Evolutionary conservation across 331 rosid species (phyloP).

Genomic region (Acacia concinna): DNA sequence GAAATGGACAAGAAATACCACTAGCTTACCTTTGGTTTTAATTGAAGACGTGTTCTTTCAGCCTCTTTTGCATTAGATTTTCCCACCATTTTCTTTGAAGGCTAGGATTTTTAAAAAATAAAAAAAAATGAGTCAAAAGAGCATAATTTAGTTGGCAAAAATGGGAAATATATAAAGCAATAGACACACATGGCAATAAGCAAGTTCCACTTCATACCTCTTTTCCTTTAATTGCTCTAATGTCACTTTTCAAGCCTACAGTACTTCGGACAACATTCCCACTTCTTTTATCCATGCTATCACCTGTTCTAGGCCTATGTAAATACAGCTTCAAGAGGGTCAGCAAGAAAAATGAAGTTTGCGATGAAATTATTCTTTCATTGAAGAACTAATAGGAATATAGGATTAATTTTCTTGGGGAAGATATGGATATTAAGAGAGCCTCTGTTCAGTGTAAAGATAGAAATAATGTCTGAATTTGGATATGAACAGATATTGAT

Average conservation of each 20-base stretch:
- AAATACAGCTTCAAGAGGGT: slow-evolving; percentile 28
- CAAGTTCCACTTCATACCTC: slow-evolving; percentile 50
- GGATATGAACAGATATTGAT: neutral
- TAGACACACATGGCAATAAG: neutral
- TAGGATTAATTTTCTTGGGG: slow-evolving; percentile 1
- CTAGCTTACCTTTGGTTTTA: slow-evolving; percentile 53
- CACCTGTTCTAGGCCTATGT: slow-evolving; percentile 62
- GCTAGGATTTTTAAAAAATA: slow-evolving; percentile 18
- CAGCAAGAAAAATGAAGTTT: slow-evolving; percentile 18
- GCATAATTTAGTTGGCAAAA: slow-evolving; percentile 12
- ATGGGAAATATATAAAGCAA: slow-evolving; percentile 11
- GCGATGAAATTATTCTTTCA: slow-evolving; percentile 2
- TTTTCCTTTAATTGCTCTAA: slow-evolving; percentile 47
- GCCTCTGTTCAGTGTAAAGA: neutral
- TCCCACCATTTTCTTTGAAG: slow-evolving; percentile 48
- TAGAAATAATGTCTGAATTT: neutral
- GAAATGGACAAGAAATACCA: slow-evolving; percentile 18
- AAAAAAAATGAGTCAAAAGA: slow-evolving; percentile 24
- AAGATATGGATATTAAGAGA: neutral
- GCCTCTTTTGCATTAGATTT: slow-evolving; percentile 41
- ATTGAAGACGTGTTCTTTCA: slow-evolving; percentile 43
- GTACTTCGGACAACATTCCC: slow-evolving; percentile 44
- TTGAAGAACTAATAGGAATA: slow-evolving; percentile 1
- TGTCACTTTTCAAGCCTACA: slow-evolving; percentile 48
- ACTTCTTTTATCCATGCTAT: slow-evolving; percentile 49